Evolutionary conservation across 2,329 filamentous ascomycete genomes (phyloP).

Genomic region (Venturiaceae sp.): DNA sequence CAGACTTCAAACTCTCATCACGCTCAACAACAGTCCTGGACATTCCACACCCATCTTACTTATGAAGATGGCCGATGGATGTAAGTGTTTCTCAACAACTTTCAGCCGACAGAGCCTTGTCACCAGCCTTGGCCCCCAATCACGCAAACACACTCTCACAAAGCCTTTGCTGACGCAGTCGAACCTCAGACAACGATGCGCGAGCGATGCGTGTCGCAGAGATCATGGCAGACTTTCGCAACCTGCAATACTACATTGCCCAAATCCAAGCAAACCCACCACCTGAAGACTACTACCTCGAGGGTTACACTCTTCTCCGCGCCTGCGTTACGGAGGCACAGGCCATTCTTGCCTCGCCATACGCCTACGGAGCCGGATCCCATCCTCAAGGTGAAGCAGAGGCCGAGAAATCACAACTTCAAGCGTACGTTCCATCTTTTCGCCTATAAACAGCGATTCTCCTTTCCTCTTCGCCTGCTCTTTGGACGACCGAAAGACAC

Average conservation of each 20-base stretch:
- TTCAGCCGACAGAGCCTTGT: neutral
- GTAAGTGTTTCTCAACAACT: neutral
- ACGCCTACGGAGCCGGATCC: conserved; percentile 31
- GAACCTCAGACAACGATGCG: conserved; percentile 40
- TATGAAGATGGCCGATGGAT: conserved; percentile 8
- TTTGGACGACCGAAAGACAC: neutral
- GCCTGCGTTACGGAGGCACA: conserved; percentile 47
- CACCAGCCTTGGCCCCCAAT: neutral
- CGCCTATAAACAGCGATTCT: neutral
- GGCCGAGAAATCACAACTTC: conserved; percentile 45
- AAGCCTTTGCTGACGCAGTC: neutral
- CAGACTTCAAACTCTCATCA: neutral
- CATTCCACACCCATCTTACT: neutral
- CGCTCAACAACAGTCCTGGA: neutral
- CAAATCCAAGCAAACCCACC: conserved; percentile 41
- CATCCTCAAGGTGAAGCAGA: conserved; percentile 33
- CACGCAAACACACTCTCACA: too few species aligned
- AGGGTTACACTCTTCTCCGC: conserved; percentile 48
- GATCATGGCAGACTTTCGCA: conserved; percentile 55
- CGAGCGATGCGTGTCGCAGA: conserved; percentile 53
- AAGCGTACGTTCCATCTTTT: conserved; percentile 33
- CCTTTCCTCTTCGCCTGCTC: neutral
- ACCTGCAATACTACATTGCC: conserved; percentile 48
- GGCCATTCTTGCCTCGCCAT: conserved; percentile 43
- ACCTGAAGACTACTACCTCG: conserved; percentile 46